Percentiles rank a stretch among this genome's conserved stretches.
Conservation (phyloP, 768 basidiomycete genomes). For the Obba rivulosa region DNA sequence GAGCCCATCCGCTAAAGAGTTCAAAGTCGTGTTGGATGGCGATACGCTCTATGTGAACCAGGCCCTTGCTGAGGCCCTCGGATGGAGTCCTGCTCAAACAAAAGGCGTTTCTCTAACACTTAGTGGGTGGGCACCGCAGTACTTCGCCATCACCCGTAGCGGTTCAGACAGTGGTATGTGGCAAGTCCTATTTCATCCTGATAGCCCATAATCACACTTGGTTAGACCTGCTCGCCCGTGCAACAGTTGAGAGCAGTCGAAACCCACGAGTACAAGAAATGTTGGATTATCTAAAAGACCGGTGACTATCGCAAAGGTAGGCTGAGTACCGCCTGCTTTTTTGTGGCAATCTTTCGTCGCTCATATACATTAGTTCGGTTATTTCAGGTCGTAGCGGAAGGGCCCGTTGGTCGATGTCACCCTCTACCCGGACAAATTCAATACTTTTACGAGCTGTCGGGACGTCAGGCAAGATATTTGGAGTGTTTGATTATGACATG, state of each 20-base stretch:
- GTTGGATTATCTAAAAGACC: constrained; percentile 7
- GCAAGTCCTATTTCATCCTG: background rate
- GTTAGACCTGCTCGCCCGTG: constrained; percentile 4
- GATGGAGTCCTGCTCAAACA: constrained; percentile 9
- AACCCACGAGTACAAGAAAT: constrained; percentile 5
- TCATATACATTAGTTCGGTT: too few species aligned
- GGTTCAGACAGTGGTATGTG: constrained; percentile 16
- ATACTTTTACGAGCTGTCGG: too few species aligned
- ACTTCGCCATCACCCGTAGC: constrained; percentile 15
- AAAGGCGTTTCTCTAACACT: constrained; percentile 10
- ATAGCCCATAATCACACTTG: background rate
- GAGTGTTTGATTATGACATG: too few species aligned
- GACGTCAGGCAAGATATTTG: too few species aligned
- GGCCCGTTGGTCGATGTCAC: too few species aligned
- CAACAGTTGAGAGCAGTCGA: constrained; percentile 7
- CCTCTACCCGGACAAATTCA: too few species aligned
- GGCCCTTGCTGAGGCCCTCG: constrained; percentile 15
- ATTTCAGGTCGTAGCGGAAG: too few species aligned
- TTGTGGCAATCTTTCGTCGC: too few species aligned
- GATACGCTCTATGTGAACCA: constrained; percentile 17
- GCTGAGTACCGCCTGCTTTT: too few species aligned
- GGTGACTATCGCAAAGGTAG: background rate
- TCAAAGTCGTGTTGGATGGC: constrained; percentile 19
- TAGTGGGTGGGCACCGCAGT: constrained; percentile 15
- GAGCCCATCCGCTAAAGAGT: constrained; percentile 9